These are phyloP conservation scores for Diaporthe sp. DNA, from an alignment of 2,329 filamentous ascomycete genomes.

Conservation along the genomic window DNA sequence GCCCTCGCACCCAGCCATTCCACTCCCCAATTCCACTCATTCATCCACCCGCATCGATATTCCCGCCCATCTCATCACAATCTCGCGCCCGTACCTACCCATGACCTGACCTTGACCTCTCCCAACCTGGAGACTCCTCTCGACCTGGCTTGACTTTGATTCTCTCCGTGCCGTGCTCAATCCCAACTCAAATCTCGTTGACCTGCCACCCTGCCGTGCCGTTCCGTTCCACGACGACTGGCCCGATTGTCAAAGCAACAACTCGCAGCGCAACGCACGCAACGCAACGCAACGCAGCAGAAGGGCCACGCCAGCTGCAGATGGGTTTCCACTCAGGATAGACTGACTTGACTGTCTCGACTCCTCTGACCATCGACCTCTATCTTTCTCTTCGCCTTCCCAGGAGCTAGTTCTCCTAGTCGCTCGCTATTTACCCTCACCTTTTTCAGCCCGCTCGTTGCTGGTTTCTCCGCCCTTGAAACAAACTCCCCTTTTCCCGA, in stretches of 20 bases:
- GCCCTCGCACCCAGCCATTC: conserved; percentile 15
- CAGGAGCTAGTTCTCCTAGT: conserved; percentile 38
- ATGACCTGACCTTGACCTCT: conserved; percentile 23
- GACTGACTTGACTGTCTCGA: conserved; percentile 29
- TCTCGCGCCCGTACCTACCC: conserved; percentile 31
- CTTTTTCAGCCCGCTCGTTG: conserved; percentile 15
- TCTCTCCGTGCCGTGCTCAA: conserved; percentile 11
- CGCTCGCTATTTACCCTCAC: conserved; percentile 35
- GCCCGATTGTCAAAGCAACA: conserved; percentile 17
- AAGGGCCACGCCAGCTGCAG: conserved; percentile 9
- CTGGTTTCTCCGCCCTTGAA: conserved; percentile 31
- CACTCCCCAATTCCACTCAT: conserved; percentile 24
- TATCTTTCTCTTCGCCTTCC: conserved; percentile 1
- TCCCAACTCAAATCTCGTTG: conserved; percentile 17
- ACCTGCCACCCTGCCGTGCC: conserved; percentile 22
- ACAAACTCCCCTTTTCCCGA: conserved; percentile 18
- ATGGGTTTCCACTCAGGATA: conserved; percentile 31
- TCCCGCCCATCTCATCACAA: conserved; percentile 30
- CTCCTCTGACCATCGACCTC: conserved; percentile 7
- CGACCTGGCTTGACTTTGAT: background rate
- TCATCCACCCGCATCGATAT: conserved; percentile 22
- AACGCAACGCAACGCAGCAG: conserved; percentile 18
- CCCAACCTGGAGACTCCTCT: conserved; percentile 22
- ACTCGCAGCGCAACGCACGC: background rate
- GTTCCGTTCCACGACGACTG: conserved; percentile 8